phyloP scores from a whole-genome alignment of 1,139 yeast genomes.

The Wickerhamomyces sp. region DNA sequence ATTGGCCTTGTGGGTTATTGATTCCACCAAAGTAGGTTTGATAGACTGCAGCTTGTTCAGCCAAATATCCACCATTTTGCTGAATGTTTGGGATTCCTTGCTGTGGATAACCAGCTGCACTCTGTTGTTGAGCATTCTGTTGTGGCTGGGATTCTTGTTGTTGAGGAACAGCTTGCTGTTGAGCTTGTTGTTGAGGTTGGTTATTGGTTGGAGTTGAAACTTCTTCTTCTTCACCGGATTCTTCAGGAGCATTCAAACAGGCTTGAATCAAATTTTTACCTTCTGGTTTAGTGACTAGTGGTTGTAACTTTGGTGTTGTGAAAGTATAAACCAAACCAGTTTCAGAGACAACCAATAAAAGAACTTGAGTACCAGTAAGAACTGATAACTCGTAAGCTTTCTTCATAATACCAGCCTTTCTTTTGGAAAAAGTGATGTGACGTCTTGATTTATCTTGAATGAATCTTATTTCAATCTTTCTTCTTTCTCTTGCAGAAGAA shows the following conservation, averaged over 20 bases:
- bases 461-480: conserved; percentile 95
- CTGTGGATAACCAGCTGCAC: conserved; percentile 18
- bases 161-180: conserved; percentile 28
- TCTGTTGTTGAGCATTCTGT: too few relatives aligned
- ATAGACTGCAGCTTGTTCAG: conserved; percentile 49
- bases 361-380: conserved; percentile 93
- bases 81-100: conserved; percentile 32
- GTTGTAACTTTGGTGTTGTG: conserved; percentile 96
- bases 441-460: conserved; percentile 97
- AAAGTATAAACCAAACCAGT: conserved; percentile 98
- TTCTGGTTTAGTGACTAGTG: conserved; percentile 93
- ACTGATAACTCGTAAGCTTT: conserved; percentile 96
- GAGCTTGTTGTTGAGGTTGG: conserved; percentile 20
- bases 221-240: conserved; percentile 58
- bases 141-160: conserved; percentile 12
- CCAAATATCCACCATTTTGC: conserved; percentile 46
- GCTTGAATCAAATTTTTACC: conserved; percentile 97
- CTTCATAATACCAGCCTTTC: conserved; percentile 98
- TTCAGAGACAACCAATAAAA: conserved; percentile 89
- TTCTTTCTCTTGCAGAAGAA: conserved; percentile 70
- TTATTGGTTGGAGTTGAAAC: conserved; percentile 22
- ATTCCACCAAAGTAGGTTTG: conserved; percentile 58
- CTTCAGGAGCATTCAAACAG: conserved; percentile 91
- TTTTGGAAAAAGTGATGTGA: conserved; percentile 93
- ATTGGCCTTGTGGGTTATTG: conserved; percentile 42